Evolutionary conservation across 2,329 filamentous ascomycete species (phyloP).

Genomic region (Calycina herbarum): DNA sequence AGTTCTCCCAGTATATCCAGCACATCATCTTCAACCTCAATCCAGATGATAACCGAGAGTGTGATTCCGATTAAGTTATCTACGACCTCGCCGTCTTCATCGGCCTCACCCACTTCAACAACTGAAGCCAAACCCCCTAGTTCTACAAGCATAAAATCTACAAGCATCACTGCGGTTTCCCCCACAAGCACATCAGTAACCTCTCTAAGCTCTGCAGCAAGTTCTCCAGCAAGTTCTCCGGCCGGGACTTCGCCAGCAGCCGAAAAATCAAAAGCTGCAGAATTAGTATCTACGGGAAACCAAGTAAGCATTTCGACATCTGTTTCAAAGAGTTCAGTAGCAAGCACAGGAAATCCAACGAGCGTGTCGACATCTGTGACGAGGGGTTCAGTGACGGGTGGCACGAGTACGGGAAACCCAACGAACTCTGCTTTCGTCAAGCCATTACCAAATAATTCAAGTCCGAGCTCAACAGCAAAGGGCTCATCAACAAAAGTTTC

Average conservation of each 20-base stretch:
- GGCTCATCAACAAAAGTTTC: not conserved
- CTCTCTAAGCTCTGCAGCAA: not conserved
- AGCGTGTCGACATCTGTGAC: not conserved
- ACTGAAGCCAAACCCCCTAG: not conserved
- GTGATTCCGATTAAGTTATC: not conserved
- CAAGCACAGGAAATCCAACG: not conserved
- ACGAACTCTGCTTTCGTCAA: not conserved
- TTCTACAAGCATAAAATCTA: not conserved
- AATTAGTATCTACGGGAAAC: not conserved
- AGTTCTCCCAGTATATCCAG: not conserved
- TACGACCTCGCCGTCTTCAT: not conserved
- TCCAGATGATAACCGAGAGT: constrained; percentile 1
- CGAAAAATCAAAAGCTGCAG: not conserved
- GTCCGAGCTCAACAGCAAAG: not conserved
- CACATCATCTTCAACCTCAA: not conserved
- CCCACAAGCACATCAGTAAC: no score
- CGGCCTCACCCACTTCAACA: not conserved
- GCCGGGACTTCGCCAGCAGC: not conserved
- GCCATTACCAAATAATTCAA: not conserved
- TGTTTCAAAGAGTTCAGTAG: not conserved
- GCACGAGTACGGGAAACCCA: not conserved
- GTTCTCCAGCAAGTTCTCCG: not conserved
- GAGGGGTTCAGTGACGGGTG: not conserved
- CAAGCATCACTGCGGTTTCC: no score
- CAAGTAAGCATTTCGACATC: not conserved